A percentile compares a stretch with the other conserved stretches of the same genome.
Evolutionary conservation across 2,329 filamentous ascomycete species (phyloP).

Genomic region (Spiromastix sp.): DNA sequence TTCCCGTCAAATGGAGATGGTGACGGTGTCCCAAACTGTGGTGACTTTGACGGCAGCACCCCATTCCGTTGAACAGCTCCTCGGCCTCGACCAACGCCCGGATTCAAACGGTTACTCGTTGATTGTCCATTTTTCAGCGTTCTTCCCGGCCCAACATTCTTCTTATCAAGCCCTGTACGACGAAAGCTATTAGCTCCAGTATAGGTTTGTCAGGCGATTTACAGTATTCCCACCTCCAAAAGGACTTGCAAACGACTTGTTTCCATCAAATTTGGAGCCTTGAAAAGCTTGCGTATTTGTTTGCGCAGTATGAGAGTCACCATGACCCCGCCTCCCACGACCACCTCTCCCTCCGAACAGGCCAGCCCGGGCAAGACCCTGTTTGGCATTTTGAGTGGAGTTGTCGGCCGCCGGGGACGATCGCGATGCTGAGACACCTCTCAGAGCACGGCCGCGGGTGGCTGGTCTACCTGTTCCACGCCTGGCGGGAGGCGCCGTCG

Average conservation of each 20-base stretch:
- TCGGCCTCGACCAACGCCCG: too few species aligned
- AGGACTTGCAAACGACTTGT: neutral
- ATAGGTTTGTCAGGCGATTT: neutral
- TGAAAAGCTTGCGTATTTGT: neutral
- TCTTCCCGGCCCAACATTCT: neutral
- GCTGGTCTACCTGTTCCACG: slow-evolving; percentile 6
- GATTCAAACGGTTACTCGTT: too few species aligned
- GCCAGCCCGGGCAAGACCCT: slow-evolving; percentile 1
- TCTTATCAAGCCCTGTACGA: neutral
- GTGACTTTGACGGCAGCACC: neutral
- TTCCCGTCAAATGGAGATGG: neutral
- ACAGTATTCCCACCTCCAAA: slow-evolving; percentile 2
- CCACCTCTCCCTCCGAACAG: neutral
- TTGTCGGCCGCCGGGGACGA: slow-evolving; percentile 2
- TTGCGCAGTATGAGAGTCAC: too few species aligned
- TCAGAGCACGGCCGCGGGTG: slow-evolving; percentile 4
- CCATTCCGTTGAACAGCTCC: too few species aligned
- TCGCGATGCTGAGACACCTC: slow-evolving; percentile 2
- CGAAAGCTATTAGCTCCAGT: neutral
- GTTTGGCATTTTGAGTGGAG: slow-evolving; percentile 1
- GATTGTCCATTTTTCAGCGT: neutral
- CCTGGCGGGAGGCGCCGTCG: too few species aligned
- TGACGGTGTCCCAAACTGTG: neutral
- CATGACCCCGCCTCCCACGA: slow-evolving; percentile 3
- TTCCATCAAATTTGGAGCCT: neutral